Conservation (phyloP, 805 yeast species). For the Yamadazyma laniorum region DNA sequence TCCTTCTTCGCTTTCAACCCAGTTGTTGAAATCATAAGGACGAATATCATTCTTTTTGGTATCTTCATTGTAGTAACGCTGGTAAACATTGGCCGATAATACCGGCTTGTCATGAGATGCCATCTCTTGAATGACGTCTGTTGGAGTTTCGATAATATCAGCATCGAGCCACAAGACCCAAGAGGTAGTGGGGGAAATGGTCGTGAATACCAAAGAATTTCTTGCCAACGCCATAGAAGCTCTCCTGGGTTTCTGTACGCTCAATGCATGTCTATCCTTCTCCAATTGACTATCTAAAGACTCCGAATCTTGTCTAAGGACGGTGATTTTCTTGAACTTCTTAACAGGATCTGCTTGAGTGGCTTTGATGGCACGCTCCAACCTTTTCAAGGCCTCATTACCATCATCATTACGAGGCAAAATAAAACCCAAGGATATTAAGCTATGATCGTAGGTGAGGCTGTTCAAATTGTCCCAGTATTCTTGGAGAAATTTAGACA, state of each 20-base stretch:
- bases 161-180: constrained; percentile 98
- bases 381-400: constrained; percentile 65
- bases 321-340: constrained; percentile 79
- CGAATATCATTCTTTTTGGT: constrained; percentile 57
- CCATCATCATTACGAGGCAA: constrained; percentile 83
- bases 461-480: constrained; percentile 84
- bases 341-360: constrained; percentile 60
- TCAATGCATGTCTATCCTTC: constrained; percentile 85
- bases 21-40: constrained; percentile 94
- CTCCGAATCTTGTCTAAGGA: constrained; percentile 86
- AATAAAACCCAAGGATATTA: constrained; percentile 87
- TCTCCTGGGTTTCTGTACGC: constrained; percentile 86
- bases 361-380: constrained; percentile 73
- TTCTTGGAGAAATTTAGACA: constrained; percentile 78
- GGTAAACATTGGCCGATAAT: constrained; percentile 90
- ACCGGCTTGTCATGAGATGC: constrained; percentile 83
- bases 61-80: constrained; percentile 65
- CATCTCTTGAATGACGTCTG: constrained; percentile 80
- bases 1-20: constrained; percentile 87
- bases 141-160: constrained; percentile 88
- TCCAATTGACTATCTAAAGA: constrained; percentile 74
- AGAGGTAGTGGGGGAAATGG: constrained; percentile 83
- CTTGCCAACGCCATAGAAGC: constrained; percentile 91
- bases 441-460: constrained; percentile 78
- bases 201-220: constrained; percentile 84